Conservation (phyloP, 768 basidiomycete species). For the Boletus vermiculosoides region DNA sequence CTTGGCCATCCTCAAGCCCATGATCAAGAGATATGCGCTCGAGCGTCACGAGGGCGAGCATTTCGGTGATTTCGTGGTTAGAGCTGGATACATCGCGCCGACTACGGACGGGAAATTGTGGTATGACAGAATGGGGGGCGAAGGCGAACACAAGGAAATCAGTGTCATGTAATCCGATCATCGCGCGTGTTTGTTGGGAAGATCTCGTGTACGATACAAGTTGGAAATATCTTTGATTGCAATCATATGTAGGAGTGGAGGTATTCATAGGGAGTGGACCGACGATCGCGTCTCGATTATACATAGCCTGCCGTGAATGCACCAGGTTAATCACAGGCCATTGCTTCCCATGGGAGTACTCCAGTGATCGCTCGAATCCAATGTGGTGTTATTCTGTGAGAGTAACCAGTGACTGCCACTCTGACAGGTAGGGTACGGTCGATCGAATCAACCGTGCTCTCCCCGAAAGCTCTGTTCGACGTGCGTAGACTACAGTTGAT, state of each 20-base stretch:
- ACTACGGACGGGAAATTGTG: slow-evolving; percentile 82
- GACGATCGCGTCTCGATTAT: too few species aligned
- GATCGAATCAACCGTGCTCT: too few species aligned
- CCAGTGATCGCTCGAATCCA: too few species aligned
- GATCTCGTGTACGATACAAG: not conserved
- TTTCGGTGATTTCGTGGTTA: slow-evolving; percentile 95
- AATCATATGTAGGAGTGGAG: not conserved
- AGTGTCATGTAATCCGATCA: slow-evolving; percentile 13
- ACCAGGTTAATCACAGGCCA: too few species aligned
- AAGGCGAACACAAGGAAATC: slow-evolving; percentile 53
- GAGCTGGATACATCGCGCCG: slow-evolving; percentile 85
- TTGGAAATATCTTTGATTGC: not conserved
- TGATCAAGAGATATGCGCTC: slow-evolving; percentile 92
- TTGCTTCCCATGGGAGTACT: too few species aligned
- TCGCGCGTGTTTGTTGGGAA: not conserved
- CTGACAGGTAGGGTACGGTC: too few species aligned
- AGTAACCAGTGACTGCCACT: too few species aligned
- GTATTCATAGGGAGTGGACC: too few species aligned
- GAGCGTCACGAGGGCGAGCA: slow-evolving; percentile 85
- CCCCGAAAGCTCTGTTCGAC: too few species aligned
- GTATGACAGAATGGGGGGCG: slow-evolving; percentile 84
- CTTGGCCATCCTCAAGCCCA: slow-evolving; percentile 80
- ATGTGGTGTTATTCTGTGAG: too few species aligned
- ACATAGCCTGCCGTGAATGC: too few species aligned
- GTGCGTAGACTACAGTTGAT: too few species aligned